Conservation (phyloP, 345 rosid genomes). For the Noccaea caerulescens region DNA sequence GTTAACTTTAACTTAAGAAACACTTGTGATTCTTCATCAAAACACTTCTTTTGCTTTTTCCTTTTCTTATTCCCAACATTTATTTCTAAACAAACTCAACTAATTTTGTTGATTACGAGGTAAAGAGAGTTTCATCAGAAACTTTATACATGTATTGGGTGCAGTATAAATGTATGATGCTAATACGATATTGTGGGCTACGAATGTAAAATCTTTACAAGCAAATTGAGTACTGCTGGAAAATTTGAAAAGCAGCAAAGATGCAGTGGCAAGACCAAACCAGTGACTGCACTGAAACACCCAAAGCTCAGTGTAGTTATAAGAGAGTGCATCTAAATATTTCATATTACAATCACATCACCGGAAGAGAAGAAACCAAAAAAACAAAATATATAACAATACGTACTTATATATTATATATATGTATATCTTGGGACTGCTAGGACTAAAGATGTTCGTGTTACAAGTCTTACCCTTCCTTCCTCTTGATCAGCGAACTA, state of each 20-base stretch:
- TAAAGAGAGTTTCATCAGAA: too few relatives aligned
- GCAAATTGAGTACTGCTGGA: slow-evolving; percentile 20
- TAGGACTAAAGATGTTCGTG: slow-evolving; percentile 30
- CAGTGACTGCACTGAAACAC: slow-evolving; percentile 29
- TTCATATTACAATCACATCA: slow-evolving; percentile 29
- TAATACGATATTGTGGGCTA: not conserved
- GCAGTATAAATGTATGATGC: not conserved
- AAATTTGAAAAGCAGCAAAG: not conserved
- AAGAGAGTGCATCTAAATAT: slow-evolving; percentile 27
- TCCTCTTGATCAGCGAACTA: slow-evolving; percentile 52
- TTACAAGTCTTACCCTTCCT: slow-evolving; percentile 14
- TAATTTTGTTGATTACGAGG: too few relatives aligned
- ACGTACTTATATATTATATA: slow-evolving; percentile 27
- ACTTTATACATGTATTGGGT: not conserved
- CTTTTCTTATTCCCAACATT: not conserved
- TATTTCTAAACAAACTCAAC: too few relatives aligned
- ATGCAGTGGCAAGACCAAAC: slow-evolving; percentile 28
- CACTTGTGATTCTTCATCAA: not conserved
- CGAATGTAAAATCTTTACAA: not conserved
- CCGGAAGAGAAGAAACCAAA: slow-evolving; percentile 22
- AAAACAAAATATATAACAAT: slow-evolving; percentile 25
- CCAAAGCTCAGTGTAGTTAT: slow-evolving; percentile 25
- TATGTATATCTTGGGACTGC: slow-evolving; percentile 22
- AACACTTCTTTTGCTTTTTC: slow-evolving; percentile 11
- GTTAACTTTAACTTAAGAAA: not conserved